Evolutionary conservation across 805 yeast genomes (phyloP).

Genomic region (Wickerhamiella galacta): DNA sequence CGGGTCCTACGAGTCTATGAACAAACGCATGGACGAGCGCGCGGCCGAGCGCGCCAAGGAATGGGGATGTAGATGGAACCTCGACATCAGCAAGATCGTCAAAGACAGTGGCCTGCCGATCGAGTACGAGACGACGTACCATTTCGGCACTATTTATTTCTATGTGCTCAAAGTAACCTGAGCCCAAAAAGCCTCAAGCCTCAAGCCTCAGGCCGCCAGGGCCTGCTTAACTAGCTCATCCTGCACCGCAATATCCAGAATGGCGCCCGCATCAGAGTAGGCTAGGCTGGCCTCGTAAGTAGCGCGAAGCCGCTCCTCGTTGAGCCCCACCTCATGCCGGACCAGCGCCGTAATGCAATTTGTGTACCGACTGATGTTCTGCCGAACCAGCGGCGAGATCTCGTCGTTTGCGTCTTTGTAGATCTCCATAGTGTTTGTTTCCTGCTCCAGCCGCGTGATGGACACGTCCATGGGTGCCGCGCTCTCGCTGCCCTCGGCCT

Average conservation of each 20-base stretch:
- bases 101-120: constrained; percentile 73
- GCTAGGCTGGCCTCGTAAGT: constrained; percentile 86
- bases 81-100: constrained; percentile 77
- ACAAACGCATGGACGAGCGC: constrained; percentile 62
- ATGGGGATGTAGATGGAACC: constrained; percentile 98
- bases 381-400: constrained; percentile 43
- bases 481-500: constrained; percentile 28
- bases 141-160: constrained; percentile 70
- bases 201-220: constrained; percentile 26
- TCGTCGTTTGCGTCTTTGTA: constrained; percentile 77
- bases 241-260: constrained; percentile 60
- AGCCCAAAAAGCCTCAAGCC: background rate
- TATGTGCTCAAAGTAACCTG: constrained; percentile 15
- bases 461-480: constrained; percentile 26
- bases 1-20: constrained; percentile 61
- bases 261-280: constrained; percentile 48
- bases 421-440: constrained; percentile 79
- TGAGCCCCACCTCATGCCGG: constrained; percentile 73
- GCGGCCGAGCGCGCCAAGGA: constrained; percentile 69
- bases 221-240: constrained; percentile 58
- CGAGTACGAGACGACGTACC: constrained; percentile 62
- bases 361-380: constrained; percentile 67
- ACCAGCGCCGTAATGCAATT: constrained; percentile 72
- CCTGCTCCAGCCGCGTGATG: constrained; percentile 79
- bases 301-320: constrained; percentile 57